Base-by-base conservation (phyloP, 2,329 filamentous ascomycete species). In the Colletotrichum scovillei region DNA sequence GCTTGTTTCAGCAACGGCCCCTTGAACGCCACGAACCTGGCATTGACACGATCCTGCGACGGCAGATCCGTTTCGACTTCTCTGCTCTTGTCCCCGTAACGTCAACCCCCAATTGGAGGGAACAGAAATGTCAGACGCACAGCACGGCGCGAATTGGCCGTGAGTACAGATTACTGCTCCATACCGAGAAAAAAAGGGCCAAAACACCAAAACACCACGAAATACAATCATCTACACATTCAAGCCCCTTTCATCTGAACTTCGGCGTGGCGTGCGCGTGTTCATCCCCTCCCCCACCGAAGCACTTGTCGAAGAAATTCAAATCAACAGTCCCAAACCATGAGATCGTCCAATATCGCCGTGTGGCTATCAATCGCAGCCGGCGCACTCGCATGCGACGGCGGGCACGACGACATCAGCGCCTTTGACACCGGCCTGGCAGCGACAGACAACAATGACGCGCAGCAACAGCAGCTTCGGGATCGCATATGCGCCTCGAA, bases 21-120 rank as follows among this genome's bases (percentile, higher is more conserved):
- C 60, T 63, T 46, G 42, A 63, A 63, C 46, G 46, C 46, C 42
- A 52, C 28, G 46, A 22, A 49, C 42, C 12, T n/a, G n/a, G 28
- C 12, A 7, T 69, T 72, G 69, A 72, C 59, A 73, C 67, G 60
- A 70, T 62, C 67, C 67, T 73, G 70, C 70, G 67, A 70, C 70
- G 30, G 60, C 70, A 73, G 26, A 73, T 70, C 55, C 22, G 70
- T 73, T 73, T 73, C 67, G 70, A 70, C 42, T 49, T 2, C 2
- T 49, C 2, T 8, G 53, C 63, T 24, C 38, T 32, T 32, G 28
- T 19, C 16, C 38, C n/a, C 53, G 28, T 28, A 63, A 11, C 4
- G 55, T n/a, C 30, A 46, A n/a, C n/a, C 62, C 30, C 26, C 24
- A 22, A n/a, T 5, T n/a, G 42, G 22, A 49, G 42, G 19, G 19